phyloP scores from a whole-genome alignment of 169 alveolate genomes.

The Blepharisma undulans region DNA sequence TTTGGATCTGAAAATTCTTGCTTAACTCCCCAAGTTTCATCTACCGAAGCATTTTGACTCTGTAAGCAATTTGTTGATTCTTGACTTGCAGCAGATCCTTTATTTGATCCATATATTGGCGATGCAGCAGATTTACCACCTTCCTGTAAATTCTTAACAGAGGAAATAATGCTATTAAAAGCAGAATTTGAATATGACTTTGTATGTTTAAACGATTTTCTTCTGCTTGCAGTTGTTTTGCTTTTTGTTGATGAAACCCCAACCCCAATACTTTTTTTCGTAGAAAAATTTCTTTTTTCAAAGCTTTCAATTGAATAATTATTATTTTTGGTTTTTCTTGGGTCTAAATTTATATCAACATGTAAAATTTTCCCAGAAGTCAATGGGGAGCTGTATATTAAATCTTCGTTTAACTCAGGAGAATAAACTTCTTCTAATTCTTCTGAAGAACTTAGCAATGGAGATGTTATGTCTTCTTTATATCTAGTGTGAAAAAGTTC shows the following conservation, averaged over 20 bases:
- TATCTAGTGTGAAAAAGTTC: slow-evolving; percentile 29
- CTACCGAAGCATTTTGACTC: not conserved
- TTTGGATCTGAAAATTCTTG: not conserved
- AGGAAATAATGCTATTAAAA: not conserved
- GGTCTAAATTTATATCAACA: not conserved
- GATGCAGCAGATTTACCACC: not conserved
- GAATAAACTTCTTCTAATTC: not conserved
- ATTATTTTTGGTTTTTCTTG: not conserved
- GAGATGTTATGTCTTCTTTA: not conserved
- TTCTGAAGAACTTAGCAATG: not conserved
- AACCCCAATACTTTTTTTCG: too few relatives aligned
- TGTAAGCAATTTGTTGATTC: not conserved
- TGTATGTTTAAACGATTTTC: not conserved
- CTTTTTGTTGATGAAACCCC: not conserved
- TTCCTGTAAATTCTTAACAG: not conserved
- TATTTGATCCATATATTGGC: not conserved
- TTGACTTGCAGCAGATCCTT: not conserved
- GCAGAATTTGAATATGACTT: not conserved
- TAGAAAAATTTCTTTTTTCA: not conserved
- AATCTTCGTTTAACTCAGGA: not conserved
- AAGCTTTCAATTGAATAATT: not conserved
- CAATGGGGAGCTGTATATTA: not conserved
- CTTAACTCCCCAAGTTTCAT: not conserved
- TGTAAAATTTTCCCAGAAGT: not conserved
- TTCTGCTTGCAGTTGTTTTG: not conserved